Evolutionary conservation across 2,329 filamentous ascomycete species (phyloP).

Genomic region (Alternaria metachromatica): DNA sequence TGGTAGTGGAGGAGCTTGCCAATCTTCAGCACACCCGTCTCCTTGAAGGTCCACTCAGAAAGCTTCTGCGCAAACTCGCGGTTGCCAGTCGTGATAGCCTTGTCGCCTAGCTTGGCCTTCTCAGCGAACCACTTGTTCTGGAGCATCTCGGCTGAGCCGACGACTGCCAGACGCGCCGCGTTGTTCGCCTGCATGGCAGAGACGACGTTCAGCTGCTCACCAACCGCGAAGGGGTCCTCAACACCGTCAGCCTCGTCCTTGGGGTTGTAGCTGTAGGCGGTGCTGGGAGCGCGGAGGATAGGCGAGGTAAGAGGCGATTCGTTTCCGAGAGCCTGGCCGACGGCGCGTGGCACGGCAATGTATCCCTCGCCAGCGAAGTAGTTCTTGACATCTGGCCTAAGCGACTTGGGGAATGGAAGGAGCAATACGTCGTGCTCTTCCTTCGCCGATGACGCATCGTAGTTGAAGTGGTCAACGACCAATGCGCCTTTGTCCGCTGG

Average conservation of each 20-base stretch:
- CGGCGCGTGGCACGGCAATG: conserved; percentile 80
- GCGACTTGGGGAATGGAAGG: conserved; percentile 69
- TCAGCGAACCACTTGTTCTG: conserved; percentile 89
- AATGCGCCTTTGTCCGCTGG: conserved; percentile 83
- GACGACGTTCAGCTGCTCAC: conserved; percentile 82
- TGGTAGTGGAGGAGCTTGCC: conserved; percentile 81
- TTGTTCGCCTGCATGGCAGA: conserved; percentile 90
- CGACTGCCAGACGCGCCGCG: conserved; percentile 84
- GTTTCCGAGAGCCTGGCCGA: conserved; percentile 82
- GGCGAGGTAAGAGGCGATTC: conserved; percentile 78
- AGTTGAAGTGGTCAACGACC: conserved; percentile 95
- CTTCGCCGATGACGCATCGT: conserved; percentile 75
- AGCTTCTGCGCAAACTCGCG: conserved; percentile 83
- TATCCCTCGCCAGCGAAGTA: conserved; percentile 76
- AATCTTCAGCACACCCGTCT: conserved; percentile 86
- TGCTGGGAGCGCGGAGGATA: conserved; percentile 80
- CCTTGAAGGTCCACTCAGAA: conserved; percentile 95
- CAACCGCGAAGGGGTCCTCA: conserved; percentile 85
- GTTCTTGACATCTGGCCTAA: conserved; percentile 74
- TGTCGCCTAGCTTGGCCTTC: conserved; percentile 65
- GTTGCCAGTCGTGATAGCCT: conserved; percentile 73
- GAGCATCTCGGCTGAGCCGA: conserved; percentile 86
- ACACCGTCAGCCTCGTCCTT: conserved; percentile 78
- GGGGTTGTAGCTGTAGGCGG: conserved; percentile 91
- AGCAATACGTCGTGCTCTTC: conserved; percentile 91